Evolutionary conservation across 768 basidiomycete genomes (phyloP).

Genomic region (Hebeloma cylindrosporum): DNA sequence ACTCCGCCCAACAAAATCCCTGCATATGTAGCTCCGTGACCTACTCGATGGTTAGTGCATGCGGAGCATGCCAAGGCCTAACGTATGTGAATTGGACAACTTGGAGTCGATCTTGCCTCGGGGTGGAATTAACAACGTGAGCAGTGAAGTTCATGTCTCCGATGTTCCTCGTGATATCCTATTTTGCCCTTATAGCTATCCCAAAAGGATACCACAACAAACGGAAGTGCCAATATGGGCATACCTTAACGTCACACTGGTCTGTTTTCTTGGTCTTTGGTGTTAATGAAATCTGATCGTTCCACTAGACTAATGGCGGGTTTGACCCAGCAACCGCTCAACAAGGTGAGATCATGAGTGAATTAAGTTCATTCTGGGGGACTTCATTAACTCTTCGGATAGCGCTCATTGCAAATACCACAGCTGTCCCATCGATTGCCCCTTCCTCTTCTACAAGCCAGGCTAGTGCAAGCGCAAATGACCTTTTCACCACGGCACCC

Average conservation of each 20-base stretch:
- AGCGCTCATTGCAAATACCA: slow-evolving; percentile 1
- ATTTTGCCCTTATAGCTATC: slow-evolving; percentile 37
- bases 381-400: background rate
- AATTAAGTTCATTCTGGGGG: background rate
- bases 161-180: background rate
- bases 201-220: slow-evolving; percentile 38
- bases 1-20: slow-evolving; percentile 28
- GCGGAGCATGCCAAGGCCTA: slow-evolving; percentile 57
- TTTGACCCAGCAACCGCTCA: slow-evolving; percentile 39
- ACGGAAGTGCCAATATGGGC: slow-evolving; percentile 58
- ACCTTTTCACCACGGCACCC: slow-evolving; percentile 7
- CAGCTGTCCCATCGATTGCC: slow-evolving; percentile 6
- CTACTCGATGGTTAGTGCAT: slow-evolving; percentile 59
- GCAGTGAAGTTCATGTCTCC: slow-evolving; percentile 4
- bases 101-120: slow-evolving; percentile 38
- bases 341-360: slow-evolving; percentile 15
- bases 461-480: background rate
- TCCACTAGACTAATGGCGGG: slow-evolving; percentile 29
- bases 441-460: slow-evolving; percentile 2
- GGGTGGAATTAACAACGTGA: slow-evolving; percentile 34
- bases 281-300: background rate
- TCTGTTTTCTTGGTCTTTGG: slow-evolving; percentile 23
- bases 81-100: slow-evolving; percentile 36
- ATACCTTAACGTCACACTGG: slow-evolving; percentile 48
- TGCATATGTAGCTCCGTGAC: slow-evolving; percentile 60